phyloP scores from a whole-genome alignment of 768 basidiomycete genomes.

The Boletellus sp. region DNA sequence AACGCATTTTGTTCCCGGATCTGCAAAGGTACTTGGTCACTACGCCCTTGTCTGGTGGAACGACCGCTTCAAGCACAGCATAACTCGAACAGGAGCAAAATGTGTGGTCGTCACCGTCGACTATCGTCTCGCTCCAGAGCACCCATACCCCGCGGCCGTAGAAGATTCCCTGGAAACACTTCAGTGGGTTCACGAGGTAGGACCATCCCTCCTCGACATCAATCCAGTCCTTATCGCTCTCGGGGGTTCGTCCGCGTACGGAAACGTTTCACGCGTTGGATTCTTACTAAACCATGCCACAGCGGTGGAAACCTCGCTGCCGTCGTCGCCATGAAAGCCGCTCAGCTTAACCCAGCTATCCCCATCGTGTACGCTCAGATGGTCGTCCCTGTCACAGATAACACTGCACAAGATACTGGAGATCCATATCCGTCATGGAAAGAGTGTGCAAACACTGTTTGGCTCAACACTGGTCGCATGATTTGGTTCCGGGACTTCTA shows the following conservation, averaged over 20 bases:
- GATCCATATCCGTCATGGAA: conserved; percentile 49
- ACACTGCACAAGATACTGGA: conserved; percentile 50
- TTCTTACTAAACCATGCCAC: conserved; percentile 2
- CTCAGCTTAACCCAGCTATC: conserved; percentile 44
- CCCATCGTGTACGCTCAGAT: conserved; percentile 60
- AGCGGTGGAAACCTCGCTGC: conserved; percentile 75
- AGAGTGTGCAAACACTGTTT: conserved; percentile 57
- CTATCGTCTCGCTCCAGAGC: conserved; percentile 34
- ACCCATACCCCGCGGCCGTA: conserved; percentile 33
- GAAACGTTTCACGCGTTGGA: not conserved
- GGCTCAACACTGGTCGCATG: conserved; percentile 63
- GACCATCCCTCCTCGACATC: conserved; percentile 43
- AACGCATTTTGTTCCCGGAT: conserved; percentile 47
- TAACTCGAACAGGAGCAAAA: conserved; percentile 22
- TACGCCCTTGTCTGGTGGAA: not conserved
- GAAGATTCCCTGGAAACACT: conserved; percentile 37
- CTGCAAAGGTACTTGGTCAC: conserved; percentile 21
- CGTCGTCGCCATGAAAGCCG: conserved; percentile 63
- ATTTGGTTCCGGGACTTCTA: conserved; percentile 71
- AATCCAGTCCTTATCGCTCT: conserved; percentile 56
- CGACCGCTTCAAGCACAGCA: not conserved
- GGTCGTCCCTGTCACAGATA: conserved; percentile 73
- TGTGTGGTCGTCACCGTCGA: conserved; percentile 35
- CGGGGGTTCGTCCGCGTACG: conserved; percentile 70
- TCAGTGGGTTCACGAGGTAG: conserved; percentile 37